Evolutionary conservation across 345 rosid species (phyloP), one percentile per base, ranked within the genome.

Genomic region (Aegle marmelos): DNA sequence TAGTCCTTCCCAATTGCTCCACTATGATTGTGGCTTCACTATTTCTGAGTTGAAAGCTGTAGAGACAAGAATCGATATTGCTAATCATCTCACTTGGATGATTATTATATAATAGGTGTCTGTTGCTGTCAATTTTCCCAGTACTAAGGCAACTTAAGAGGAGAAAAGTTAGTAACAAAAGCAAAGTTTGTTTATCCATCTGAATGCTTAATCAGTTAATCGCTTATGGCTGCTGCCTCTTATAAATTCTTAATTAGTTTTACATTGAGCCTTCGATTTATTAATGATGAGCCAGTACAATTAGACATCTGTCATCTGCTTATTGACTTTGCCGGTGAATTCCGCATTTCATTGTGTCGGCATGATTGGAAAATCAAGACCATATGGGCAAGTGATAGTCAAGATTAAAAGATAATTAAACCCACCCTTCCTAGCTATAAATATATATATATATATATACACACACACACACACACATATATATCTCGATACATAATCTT

Each of bases 331-430:
- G 70, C 79, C 65, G 54, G 72, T 31, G 33, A 33, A 27, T 2
- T 17, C 54, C 21, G 24, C 54, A 8, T 62, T 57, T 48, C 4
- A 10, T 41, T 64, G 60, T 62, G 48, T 45, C 48, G 2, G 33
- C 71, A 63, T 64, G 61, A 75, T 50, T 64, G 31, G 45, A 74
- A 74, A 61, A 74, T 74, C 69, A 62, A 74, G 57, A 25, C 17
- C 77, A 45, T 70, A 39, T 62, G 77, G 77, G n/a, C 37, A 65
- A 65, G 27, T 65, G 70, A 65, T 65, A 17, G 31, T 6, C 31
- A 53, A 53, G 57, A 53, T 53, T 53, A 53, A 31, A 31, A 63
- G 39, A 63, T 63, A 48, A 48, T 27, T 21, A 31, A 31, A 17
- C 0, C 56, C 54, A 48, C 63, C 75, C n/a, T 72, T 53, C 21